Evolutionary conservation across 2,329 filamentous ascomycete species (phyloP), one percentile per base, ranked within the genome.

Genomic region (Paraphaeosphaeria minitans): DNA sequence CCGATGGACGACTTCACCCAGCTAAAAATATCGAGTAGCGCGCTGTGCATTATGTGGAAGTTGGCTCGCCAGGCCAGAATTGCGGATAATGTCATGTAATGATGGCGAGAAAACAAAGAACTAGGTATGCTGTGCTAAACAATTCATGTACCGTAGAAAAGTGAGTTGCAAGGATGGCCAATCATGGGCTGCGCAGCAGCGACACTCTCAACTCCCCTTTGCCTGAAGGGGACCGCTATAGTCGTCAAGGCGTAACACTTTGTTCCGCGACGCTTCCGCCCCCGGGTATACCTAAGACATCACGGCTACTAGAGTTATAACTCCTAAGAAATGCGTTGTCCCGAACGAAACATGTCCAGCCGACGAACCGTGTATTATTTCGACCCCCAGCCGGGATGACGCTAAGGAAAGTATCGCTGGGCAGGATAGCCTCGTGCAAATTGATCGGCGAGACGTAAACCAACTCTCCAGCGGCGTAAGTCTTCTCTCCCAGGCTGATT

Each of bases 381-480:
- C 21, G 53, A 48, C 31, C 63, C 60, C 65, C 63, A 64, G 14
- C 61, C 61, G 4, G 62, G 54, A 48, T 60, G 61, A 21, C 63
- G 55, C 52, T 66, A 71, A 41, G 70, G 63, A 24, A 67, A 62
- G 41, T 59, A 68, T 57, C 59, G 61, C 70, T 69, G 75, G 24
- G 71, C 68, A 41, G 73, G 69, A 54, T 66, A 61, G 9, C 74
- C 74, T 65, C 75, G 65, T n/a, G 77, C 77, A 62, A 79, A 79
- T 33, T 72, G 67, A 61, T 79, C 73, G n/a, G 75, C 70, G 52
- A 79, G 74, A 58, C 72, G 71, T 31, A 79, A 67, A 4, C 77
- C 77, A 33, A 77, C 50, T 59, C 78, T 80, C 54, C 33, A 43
- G 6, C 29, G 52, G 56, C 49, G 68, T 75, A 31, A 75, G 64